A percentile compares a stretch with the other conserved stretches of the same genome.
Conservation (phyloP, 441 rosid species). For the Biscutella laevigata region DNA sequence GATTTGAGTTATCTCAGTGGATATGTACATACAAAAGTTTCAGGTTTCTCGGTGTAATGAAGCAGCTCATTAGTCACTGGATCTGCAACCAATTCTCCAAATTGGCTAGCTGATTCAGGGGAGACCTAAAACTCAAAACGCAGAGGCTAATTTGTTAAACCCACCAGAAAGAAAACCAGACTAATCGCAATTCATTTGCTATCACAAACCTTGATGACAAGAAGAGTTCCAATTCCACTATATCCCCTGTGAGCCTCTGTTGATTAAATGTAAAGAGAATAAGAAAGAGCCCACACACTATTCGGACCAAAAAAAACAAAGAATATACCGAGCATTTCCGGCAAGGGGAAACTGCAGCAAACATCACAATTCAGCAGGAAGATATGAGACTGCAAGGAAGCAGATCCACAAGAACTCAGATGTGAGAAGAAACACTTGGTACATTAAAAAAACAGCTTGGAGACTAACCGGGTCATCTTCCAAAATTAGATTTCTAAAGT, state of each 20-base stretch:
- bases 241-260: constrained; percentile 50
- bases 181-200: neutral
- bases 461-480: constrained; percentile 52
- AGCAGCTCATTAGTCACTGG: constrained; percentile 59
- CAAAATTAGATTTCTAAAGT: constrained; percentile 52
- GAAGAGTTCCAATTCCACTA: constrained; percentile 53
- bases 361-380: constrained; percentile 65
- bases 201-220: constrained; percentile 50
- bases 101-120: constrained; percentile 58
- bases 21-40: constrained; percentile 42
- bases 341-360: constrained; percentile 65
- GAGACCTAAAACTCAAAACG: constrained; percentile 36
- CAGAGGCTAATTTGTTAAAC: neutral
- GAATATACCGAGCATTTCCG: constrained; percentile 49
- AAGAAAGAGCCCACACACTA: neutral
- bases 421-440: constrained; percentile 12
- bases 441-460: neutral
- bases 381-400: constrained; percentile 46
- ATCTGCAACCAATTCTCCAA: constrained; percentile 65
- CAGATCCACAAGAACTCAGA: constrained; percentile 2
- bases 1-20: constrained; percentile 5
- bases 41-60: constrained; percentile 77
- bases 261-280: neutral
- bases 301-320: neutral
- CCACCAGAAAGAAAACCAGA: neutral